These are phyloP conservation scores for Tolypocladium amazonense DNA, from an alignment of 2,329 filamentous ascomycete species.

Conservation along the genomic window DNA sequence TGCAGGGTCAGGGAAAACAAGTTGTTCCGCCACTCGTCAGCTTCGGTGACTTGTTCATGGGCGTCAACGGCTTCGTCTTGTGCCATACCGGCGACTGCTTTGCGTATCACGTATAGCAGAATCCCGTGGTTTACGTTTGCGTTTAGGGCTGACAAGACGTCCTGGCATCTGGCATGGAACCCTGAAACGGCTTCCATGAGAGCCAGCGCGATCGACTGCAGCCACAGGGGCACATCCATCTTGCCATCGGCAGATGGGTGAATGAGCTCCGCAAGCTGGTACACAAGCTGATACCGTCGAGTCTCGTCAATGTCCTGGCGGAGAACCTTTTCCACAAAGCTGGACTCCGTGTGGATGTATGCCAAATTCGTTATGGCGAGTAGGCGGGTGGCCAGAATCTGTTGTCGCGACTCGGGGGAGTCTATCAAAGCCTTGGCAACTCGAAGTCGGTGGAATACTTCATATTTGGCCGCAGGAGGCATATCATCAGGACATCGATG, in stretches of 20 bases:
- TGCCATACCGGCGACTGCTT: conserved; percentile 75
- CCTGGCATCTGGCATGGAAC: conserved; percentile 64
- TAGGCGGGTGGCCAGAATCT: conserved; percentile 69
- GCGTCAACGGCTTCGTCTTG: conserved; percentile 40
- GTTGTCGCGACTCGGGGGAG: conserved; percentile 56
- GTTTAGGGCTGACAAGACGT: conserved; percentile 84
- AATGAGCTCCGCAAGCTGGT: conserved; percentile 85
- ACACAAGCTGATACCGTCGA: conserved; percentile 76
- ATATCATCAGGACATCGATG: conserved; percentile 49
- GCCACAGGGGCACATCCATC: conserved; percentile 55
- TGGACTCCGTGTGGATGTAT: conserved; percentile 73
- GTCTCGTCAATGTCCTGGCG: conserved; percentile 85
- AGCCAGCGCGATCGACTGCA: conserved; percentile 74
- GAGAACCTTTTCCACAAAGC: conserved; percentile 78
- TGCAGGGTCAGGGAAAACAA: conserved; percentile 81
- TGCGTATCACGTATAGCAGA: conserved; percentile 83
- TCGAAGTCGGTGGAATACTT: conserved; percentile 73
- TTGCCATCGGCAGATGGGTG: conserved; percentile 68
- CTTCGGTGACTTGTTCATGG: conserved; percentile 50
- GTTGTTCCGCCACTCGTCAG: conserved; percentile 83
- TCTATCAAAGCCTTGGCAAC: conserved; percentile 69
- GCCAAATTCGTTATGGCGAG: conserved; percentile 84
- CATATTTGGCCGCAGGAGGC: conserved; percentile 66
- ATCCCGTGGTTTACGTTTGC: conserved; percentile 95
- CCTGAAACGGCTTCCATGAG: conserved; percentile 78